Base-by-base conservation (phyloP, 805 yeast genomes). In the Vanderwaltozyma tropicalis region DNA sequence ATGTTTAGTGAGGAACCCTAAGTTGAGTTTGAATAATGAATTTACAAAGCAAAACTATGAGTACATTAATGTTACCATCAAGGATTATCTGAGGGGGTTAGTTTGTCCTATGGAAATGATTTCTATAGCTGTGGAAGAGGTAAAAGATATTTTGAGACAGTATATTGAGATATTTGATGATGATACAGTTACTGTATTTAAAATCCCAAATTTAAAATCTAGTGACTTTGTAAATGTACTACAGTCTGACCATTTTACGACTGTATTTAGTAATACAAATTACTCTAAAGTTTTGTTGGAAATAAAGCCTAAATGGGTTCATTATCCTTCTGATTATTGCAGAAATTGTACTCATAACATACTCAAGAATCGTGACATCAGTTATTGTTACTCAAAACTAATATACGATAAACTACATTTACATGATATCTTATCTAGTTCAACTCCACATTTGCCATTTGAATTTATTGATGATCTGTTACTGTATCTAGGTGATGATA, bases 241-340 rank as follows among this genome's bases (percentile, higher is more conserved):
- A 4, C 38, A 43, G 10, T 20, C 39, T 5, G 60, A 55, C 34
- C 61, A 55, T 35, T 47, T 47, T 22, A 52, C 57, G 16, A 49
- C 40, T 26, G 18, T 56, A 7, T 51, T 46, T 30, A 19, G 34
- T 1, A 35, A 44, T 18, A 12, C 13, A 1, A 24, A 24, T 13
- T 10, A 15, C 3, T 26, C 20, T 1, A 30, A 26, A 2, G 34
- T 48, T 4, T 27, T 53, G 2, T 37, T 55, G 48, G 63, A 58
- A 39, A 38, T 57, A 14, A 58, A 58, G 37, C 63, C 63, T 8
- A 58, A 58, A 39, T 58, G 63, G 63, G 29, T 52, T 6, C 39
- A 46, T 37, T 43, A 45, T 20, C 35, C 43, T 5, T 21, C 37
- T 1, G 28, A 28, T 4, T 50, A 44, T 32, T 57, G 62, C 32